Evolutionary conservation across 1,139 yeast genomes (phyloP).

Genomic region (Nakaseomyces uthaithaninus): DNA sequence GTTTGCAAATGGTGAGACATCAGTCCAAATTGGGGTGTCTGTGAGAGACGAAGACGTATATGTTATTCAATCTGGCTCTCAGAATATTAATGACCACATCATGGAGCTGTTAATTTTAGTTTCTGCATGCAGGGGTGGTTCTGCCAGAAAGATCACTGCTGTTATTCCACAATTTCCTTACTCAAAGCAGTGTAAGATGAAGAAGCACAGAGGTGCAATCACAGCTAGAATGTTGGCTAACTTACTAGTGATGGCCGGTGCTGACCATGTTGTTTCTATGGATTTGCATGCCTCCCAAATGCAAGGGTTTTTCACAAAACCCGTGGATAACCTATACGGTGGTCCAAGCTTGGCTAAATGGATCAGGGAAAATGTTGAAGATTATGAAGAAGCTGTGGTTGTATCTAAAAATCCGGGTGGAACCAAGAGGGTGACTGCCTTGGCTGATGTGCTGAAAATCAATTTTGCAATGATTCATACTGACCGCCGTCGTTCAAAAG

Average conservation of each 20-base stretch:
- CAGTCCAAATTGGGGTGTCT: conserved; percentile 88
- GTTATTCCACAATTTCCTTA: conserved; percentile 97
- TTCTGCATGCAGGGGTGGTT: conserved; percentile 94
- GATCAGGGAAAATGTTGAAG: conserved; percentile 84
- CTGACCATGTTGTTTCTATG: conserved; percentile 97
- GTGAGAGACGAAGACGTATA: conserved; percentile 96
- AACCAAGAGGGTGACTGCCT: conserved; percentile 91
- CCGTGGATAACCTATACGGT: conserved; percentile 92
- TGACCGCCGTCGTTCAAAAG: conserved; percentile 85
- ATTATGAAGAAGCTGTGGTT: conserved; percentile 76
- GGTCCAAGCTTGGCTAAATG: conserved; percentile 95
- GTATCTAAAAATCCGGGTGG: conserved; percentile 98
- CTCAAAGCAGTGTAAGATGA: conserved; percentile 96
- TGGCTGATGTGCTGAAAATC: conserved; percentile 90
- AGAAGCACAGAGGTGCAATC: conserved; percentile 96
- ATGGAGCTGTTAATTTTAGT: conserved; percentile 93
- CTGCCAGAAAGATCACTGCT: conserved; percentile 93
- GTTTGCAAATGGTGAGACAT: conserved; percentile 95
- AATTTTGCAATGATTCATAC: conserved; percentile 99
- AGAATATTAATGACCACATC: conserved; percentile 84
- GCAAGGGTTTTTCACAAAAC: conserved; percentile 98
- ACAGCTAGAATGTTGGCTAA: conserved; percentile 99
- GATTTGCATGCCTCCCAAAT: conserved; percentile 97
- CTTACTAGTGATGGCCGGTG: conserved; percentile 93
- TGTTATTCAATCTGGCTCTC: conserved; percentile 88